Percentiles rank a stretch among this genome's conserved stretches.
Evolutionary conservation across 345 rosid species (phyloP).

Genomic region (Euphorbia lathyris): DNA sequence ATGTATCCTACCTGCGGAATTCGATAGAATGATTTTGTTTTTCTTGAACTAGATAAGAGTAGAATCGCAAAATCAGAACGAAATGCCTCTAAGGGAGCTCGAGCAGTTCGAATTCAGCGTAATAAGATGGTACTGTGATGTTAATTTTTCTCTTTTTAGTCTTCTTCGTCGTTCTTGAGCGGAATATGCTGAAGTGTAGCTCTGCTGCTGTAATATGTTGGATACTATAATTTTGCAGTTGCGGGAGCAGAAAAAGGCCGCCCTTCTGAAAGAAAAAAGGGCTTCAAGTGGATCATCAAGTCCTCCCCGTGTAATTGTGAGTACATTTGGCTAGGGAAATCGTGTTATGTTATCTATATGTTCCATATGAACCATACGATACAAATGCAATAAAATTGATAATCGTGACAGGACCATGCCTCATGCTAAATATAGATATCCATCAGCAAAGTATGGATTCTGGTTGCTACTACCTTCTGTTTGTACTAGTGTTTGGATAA

Average conservation of each 20-base stretch:
- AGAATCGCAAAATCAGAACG: constrained; percentile 61
- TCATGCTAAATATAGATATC: too few species aligned
- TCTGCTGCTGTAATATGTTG: not conserved
- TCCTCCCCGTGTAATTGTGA: constrained; percentile 79
- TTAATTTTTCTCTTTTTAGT: too few species aligned
- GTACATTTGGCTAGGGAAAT: constrained; percentile 20
- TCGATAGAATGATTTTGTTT: not conserved
- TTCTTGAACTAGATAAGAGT: constrained; percentile 43
- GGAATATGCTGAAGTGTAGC: not conserved
- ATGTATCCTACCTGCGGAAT: not conserved
- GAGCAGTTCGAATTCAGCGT: constrained; percentile 70
- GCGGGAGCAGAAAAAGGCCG: constrained; percentile 78
- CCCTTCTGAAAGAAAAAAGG: constrained; percentile 72
- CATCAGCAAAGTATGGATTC: too few species aligned
- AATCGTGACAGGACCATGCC: too few species aligned
- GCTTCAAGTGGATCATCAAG: constrained; percentile 53
- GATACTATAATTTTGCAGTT: constrained; percentile 35
- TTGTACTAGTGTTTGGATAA: too few species aligned
- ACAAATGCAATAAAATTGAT: too few species aligned
- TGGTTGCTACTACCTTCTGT: too few species aligned
- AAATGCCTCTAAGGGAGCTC: constrained; percentile 59
- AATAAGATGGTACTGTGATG: constrained; percentile 60
- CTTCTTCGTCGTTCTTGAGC: too few species aligned
- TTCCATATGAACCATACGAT: too few species aligned
- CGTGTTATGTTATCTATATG: too few species aligned